Conservation (phyloP, 1,139 yeast genomes). For the Pichia sp. region DNA sequence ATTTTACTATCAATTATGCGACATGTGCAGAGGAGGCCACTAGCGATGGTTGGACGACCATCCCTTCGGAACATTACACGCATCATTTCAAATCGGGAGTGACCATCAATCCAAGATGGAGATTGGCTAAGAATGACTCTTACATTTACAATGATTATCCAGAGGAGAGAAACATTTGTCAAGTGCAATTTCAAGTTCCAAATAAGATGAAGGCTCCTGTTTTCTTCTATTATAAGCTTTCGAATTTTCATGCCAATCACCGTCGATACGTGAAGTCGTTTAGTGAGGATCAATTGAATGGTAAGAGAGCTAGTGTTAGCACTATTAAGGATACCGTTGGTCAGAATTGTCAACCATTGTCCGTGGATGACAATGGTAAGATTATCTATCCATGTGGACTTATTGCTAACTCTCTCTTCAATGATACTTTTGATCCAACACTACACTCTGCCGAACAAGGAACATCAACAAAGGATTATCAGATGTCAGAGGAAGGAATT, state of each 20-base stretch:
- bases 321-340: conserved; percentile 63
- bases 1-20: conserved; percentile 73
- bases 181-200: conserved; percentile 74
- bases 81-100: conserved; percentile 41
- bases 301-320: conserved; percentile 51
- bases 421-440: conserved; percentile 60
- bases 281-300: conserved; percentile 85
- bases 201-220: conserved; percentile 68
- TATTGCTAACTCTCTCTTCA: conserved; percentile 88
- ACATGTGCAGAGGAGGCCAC: conserved; percentile 62
- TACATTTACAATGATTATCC: conserved; percentile 35
- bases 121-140: conserved; percentile 41
- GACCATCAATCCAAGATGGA: conserved; percentile 57
- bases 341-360: conserved; percentile 84
- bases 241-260: conserved; percentile 87
- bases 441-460: conserved; percentile 40
- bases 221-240: conserved; percentile 70
- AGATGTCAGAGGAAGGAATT: conserved; percentile 62
- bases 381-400: conserved; percentile 89
- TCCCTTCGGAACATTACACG: conserved; percentile 53
- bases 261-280: conserved; percentile 88
- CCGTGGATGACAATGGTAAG: conserved; percentile 41
- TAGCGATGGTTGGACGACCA: conserved; percentile 42
- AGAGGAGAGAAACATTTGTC: conserved; percentile 61
- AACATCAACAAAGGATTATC: conserved; percentile 39